Conservation (phyloP, 371 early-diverging fungal species). For the Coemansia sp. region DNA sequence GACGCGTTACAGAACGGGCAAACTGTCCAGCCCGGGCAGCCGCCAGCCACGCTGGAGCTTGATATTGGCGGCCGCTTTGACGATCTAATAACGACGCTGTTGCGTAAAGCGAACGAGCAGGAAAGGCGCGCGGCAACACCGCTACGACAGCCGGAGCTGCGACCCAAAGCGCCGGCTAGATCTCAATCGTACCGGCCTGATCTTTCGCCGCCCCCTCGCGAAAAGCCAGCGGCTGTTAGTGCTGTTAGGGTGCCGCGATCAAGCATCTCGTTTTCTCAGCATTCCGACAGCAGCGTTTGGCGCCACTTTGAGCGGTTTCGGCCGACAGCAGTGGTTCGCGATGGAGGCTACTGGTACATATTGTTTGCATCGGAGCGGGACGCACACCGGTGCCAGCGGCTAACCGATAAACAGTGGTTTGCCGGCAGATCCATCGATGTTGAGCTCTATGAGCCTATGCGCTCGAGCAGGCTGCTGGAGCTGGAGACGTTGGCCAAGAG, state of each 20-base stretch:
- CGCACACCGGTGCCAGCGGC: slow-evolving; percentile 45
- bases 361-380: slow-evolving; percentile 38
- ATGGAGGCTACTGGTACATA: slow-evolving; percentile 44
- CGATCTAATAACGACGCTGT: slow-evolving; percentile 2
- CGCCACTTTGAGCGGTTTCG: slow-evolving; percentile 38
- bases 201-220: background rate
- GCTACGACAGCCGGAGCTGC: background rate
- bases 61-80: slow-evolving; percentile 30
- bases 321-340: slow-evolving; percentile 24
- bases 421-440: slow-evolving; percentile 37
- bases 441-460: slow-evolving; percentile 36
- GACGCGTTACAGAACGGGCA: slow-evolving; percentile 29
- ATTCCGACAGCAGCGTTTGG: slow-evolving; percentile 23
- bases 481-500: slow-evolving; percentile 10
- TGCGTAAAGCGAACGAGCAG: slow-evolving; percentile 6
- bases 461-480: slow-evolving; percentile 14
- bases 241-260: slow-evolving; percentile 47
- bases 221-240: background rate
- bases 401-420: slow-evolving; percentile 37
- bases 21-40: slow-evolving; percentile 28
- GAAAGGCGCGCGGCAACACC: background rate
- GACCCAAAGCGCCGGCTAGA: background rate
- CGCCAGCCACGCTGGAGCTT: slow-evolving; percentile 25
- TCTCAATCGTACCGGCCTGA: background rate
- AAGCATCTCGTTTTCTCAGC: slow-evolving; percentile 43